These are phyloP conservation scores for Coemansia sp. DNA, from an alignment of 192 early-diverging fungal genomes.

Conservation along the genomic window DNA sequence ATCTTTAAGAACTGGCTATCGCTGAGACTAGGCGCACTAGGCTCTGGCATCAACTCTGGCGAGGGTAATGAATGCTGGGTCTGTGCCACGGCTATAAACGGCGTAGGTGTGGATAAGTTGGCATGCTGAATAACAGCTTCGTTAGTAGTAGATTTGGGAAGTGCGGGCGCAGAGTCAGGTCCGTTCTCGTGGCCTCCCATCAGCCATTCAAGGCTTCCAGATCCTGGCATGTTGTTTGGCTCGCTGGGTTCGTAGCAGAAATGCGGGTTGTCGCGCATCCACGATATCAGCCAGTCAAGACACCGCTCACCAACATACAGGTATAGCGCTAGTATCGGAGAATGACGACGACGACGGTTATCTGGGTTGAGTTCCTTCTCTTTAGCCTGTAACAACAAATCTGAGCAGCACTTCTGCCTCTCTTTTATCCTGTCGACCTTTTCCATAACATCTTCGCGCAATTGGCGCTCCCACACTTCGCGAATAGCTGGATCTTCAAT, in stretches of 20 bases:
- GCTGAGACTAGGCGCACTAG: slow-evolving; percentile 20
- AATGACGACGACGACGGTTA: slow-evolving; percentile 3
- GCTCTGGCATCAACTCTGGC: slow-evolving; percentile 13
- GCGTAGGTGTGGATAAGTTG: neutral
- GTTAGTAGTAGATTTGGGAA: neutral
- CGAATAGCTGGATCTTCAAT: slow-evolving; percentile 25
- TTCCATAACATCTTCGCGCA: slow-evolving; percentile 26
- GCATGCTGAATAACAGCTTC: neutral
- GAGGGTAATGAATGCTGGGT: neutral
- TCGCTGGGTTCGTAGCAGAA: slow-evolving; percentile 26
- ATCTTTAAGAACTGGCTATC: slow-evolving; percentile 26
- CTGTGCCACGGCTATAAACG: slow-evolving; percentile 24
- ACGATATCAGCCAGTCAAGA: slow-evolving; percentile 19
- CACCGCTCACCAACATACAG: slow-evolving; percentile 29
- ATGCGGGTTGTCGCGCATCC: slow-evolving; percentile 29
- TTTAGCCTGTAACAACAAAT: slow-evolving; percentile 11
- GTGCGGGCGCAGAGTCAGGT: neutral
- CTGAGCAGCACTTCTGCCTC: slow-evolving; percentile 7
- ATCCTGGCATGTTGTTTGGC: neutral
- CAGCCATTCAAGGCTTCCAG: slow-evolving; percentile 17
- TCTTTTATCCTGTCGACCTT: slow-evolving; percentile 25
- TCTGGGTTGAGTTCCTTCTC: slow-evolving; percentile 8
- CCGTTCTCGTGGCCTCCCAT: slow-evolving; percentile 6
- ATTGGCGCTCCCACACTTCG: slow-evolving; percentile 36
- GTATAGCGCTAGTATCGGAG: slow-evolving; percentile 24